A percentile compares a stretch with the other conserved stretches of the same genome.
These are phyloP conservation scores for Ilyonectria sp. DNA, from an alignment of 2,329 filamentous ascomycete genomes.

Conservation along the genomic window DNA sequence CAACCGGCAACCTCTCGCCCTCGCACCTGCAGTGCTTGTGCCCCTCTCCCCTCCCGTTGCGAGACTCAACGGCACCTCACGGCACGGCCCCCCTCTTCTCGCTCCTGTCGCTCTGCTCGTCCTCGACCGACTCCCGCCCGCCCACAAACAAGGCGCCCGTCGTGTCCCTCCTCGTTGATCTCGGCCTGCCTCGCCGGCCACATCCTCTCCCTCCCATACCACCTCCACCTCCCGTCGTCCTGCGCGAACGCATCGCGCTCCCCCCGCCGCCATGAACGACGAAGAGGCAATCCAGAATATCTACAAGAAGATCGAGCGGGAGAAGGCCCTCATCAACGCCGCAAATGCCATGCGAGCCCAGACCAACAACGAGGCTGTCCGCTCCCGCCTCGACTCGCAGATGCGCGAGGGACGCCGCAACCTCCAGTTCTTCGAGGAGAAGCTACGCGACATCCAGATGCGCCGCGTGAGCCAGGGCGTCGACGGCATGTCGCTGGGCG, in stretches of 20 bases:
- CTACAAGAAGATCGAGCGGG: slow-evolving; percentile 96
- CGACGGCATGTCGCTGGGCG: slow-evolving; percentile 74
- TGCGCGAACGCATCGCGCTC: slow-evolving; percentile 58
- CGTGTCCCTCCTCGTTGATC: slow-evolving; percentile 31
- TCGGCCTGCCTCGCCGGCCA: slow-evolving; percentile 35
- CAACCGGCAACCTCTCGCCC: slow-evolving; percentile 14
- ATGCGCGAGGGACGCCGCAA: slow-evolving; percentile 95
- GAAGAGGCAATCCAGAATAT: slow-evolving; percentile 82
- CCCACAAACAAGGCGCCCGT: slow-evolving; percentile 31
- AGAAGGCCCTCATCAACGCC: slow-evolving; percentile 94
- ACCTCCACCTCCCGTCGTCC: slow-evolving; percentile 45
- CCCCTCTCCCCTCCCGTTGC: slow-evolving; percentile 31
- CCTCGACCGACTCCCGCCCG: slow-evolving; percentile 34
- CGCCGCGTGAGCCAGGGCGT: slow-evolving; percentile 80
- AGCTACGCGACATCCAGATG: slow-evolving; percentile 89
- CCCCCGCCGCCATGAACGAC: slow-evolving; percentile 71
- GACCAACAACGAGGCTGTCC: slow-evolving; percentile 92
- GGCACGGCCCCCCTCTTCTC: slow-evolving; percentile 30
- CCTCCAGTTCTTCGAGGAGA: slow-evolving; percentile 95
- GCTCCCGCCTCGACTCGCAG: slow-evolving; percentile 91
- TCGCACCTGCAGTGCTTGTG: slow-evolving; percentile 21
- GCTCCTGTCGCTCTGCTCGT: slow-evolving; percentile 13
- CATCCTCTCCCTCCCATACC: slow-evolving; percentile 23
- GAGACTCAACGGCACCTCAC: slow-evolving; percentile 5
- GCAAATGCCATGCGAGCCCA: slow-evolving; percentile 96